Evolutionary conservation across 345 rosid genomes (phyloP), one percentile per base, ranked within the genome.

Genomic region (Camelina laxa): DNA sequence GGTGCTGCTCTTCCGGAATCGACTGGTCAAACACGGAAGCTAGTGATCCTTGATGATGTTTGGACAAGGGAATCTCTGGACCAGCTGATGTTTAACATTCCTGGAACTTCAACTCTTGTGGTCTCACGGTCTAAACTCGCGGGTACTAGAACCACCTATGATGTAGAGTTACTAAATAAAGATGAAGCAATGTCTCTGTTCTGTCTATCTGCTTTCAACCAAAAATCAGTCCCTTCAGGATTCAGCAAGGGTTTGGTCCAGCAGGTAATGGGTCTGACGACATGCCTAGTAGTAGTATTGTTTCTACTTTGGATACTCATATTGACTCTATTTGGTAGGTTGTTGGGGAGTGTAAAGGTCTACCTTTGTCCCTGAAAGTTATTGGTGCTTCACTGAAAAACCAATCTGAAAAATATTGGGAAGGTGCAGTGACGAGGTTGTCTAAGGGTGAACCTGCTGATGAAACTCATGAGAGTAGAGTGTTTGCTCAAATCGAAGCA

Each of bases 321-420:
- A 51, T 73, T 60, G 67, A 36, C 21, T 24, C 12, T 57, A 50
- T 72, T 71, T 62, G 65, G 74, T 16, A 94, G 98, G 82, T 94
- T 73, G 91, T 89, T 20, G 72, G 71, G 36, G 95, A 91, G 76
- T 94, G 98, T 69, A 87, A 91, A 72, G 98, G 98, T 65, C 86
- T 90, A 55, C 98, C 98, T 44, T 76, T 91, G 82, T 87, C 98
- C 56, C 91, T 94, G 41, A 94, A 91, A 88, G 98, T 94, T 51
- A 81, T 94, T 31, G 97, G 98, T 60, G 88, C 92, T 81, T 87
- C 96, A 1, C 31, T 91, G 6, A 76, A 87, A 38, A 85, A 67
- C 55, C 87, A 74, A 62, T 82, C 85, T 63, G 96, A 90, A 51
- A 83, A 54, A 67, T 91, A 80, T 31, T 91, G 97, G 98, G 81